Evolutionary conservation across 2,329 filamentous ascomycete species (phyloP).

Genomic region (Herpomyces periplanetae): DNA sequence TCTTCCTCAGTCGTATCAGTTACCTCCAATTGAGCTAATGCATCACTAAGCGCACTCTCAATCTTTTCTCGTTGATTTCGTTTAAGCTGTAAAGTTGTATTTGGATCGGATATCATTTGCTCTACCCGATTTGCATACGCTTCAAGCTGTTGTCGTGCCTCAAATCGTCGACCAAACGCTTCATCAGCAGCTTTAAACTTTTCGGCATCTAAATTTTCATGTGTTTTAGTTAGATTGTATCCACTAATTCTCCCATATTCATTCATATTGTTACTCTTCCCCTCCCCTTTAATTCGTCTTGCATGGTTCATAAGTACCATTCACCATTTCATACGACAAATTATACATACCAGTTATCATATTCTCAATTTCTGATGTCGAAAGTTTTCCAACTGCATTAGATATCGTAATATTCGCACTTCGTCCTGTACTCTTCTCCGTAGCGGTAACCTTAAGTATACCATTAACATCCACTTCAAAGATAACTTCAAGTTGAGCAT

Average conservation of each 20-base stretch:
- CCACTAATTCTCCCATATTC: no score
- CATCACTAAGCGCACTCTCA: constrained; percentile 75
- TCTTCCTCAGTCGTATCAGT: constrained; percentile 69
- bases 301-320: background rate
- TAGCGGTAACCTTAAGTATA: constrained; percentile 96
- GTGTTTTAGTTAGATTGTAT: constrained; percentile 5
- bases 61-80: constrained; percentile 98
- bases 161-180: constrained; percentile 96
- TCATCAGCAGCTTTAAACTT: constrained; percentile 97
- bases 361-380: constrained; percentile 66
- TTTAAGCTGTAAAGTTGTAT: constrained; percentile 86
- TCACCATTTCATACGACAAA: background rate
- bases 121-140: constrained; percentile 94
- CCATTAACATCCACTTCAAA: constrained; percentile 99
- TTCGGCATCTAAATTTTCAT: constrained; percentile 25
- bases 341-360: constrained; percentile 38
- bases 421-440: constrained; percentile 91
- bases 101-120: constrained; percentile 91
- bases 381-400: constrained; percentile 97
- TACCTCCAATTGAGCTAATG: constrained; percentile 87
- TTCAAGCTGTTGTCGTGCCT: constrained; percentile 95
- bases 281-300: no score
- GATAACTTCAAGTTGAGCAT: constrained; percentile 69
- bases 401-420: constrained; percentile 98
- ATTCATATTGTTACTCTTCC: no score